phyloP scores from a whole-genome alignment of 768 basidiomycete species.

The Macrolepiota dolichaula region DNA sequence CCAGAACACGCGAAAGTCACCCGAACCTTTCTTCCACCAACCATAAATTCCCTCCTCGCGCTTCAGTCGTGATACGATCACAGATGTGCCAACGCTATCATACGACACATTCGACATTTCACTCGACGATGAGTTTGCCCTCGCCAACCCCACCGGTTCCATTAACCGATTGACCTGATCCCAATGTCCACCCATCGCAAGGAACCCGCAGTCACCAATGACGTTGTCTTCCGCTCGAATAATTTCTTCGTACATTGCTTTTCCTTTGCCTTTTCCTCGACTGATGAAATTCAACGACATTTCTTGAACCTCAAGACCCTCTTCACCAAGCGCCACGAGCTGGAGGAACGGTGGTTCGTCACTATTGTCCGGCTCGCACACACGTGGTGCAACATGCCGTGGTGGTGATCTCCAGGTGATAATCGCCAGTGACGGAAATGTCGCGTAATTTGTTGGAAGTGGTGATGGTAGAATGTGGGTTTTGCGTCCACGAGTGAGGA shows the following conservation, averaged over 20 bases:
- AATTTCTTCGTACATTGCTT: slow-evolving; percentile 42
- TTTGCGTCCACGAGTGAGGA: slow-evolving; percentile 66
- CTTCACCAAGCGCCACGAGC: slow-evolving; percentile 63
- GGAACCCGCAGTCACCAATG: slow-evolving; percentile 60
- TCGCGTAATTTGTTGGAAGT: slow-evolving; percentile 48
- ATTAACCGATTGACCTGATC: slow-evolving; percentile 29
- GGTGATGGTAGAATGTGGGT: slow-evolving; percentile 71
- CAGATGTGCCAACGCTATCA: slow-evolving; percentile 52
- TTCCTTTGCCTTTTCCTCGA: slow-evolving; percentile 48
- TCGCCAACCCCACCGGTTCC: slow-evolving; percentile 34
- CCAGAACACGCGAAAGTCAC: slow-evolving; percentile 85
- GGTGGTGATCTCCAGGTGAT: slow-evolving; percentile 61
- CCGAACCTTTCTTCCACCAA: slow-evolving; percentile 69
- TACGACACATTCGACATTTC: slow-evolving; percentile 40
- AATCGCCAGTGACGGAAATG: slow-evolving; percentile 47
- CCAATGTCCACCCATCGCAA: slow-evolving; percentile 52
- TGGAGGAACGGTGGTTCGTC: slow-evolving; percentile 51
- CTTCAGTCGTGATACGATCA: slow-evolving; percentile 40
- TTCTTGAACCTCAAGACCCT: slow-evolving; percentile 76
- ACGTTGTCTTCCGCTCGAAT: slow-evolving; percentile 58
- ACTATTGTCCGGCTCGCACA: slow-evolving; percentile 31
- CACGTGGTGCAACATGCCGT: slow-evolving; percentile 48
- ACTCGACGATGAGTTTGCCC: slow-evolving; percentile 44
- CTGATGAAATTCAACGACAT: slow-evolving; percentile 48
- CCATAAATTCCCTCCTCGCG: slow-evolving; percentile 70